A percentile compares a stretch with the other conserved stretches of the same genome.
phyloP scores from a whole-genome alignment of 208 protist genomes.

The Endotrypanum monterogeii region DNA sequence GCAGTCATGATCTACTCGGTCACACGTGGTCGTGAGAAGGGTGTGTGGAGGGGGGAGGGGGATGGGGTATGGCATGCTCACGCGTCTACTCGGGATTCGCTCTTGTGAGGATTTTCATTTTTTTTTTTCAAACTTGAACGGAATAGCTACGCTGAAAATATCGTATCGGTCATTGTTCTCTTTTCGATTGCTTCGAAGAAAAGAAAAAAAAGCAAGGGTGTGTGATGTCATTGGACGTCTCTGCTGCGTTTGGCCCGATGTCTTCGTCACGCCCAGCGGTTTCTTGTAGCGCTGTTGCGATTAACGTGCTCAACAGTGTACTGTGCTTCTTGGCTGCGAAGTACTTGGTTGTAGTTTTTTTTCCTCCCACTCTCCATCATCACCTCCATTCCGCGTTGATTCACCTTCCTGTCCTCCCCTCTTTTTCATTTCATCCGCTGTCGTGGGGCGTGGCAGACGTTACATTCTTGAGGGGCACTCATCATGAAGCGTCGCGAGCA shows the following conservation, averaged over 20 bases:
- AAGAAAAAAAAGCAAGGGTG: too few relatives aligned
- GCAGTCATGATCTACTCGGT: background rate
- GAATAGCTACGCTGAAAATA: background rate
- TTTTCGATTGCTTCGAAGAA: background rate
- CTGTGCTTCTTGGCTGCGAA: background rate
- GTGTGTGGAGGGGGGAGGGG: background rate
- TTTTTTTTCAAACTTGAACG: background rate
- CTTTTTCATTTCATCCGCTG: background rate
- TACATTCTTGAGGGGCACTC: background rate
- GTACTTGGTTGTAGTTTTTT: background rate
- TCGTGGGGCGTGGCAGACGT: background rate
- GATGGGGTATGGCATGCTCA: background rate
- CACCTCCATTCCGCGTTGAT: background rate
- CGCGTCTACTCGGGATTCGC: background rate
- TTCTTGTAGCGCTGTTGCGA: background rate
- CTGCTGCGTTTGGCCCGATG: background rate
- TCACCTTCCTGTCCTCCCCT: background rate
- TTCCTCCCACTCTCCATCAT: background rate
- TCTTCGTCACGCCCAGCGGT: background rate
- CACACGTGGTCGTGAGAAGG: background rate
- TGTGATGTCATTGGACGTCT: background rate
- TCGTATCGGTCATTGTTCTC: background rate
- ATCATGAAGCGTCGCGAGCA: slow-evolving; percentile 67
- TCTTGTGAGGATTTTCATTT: background rate
- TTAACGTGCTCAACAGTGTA: background rate